Evolutionary conservation across 768 basidiomycete species (phyloP).

Genomic region (Tylopilus sp.): DNA sequence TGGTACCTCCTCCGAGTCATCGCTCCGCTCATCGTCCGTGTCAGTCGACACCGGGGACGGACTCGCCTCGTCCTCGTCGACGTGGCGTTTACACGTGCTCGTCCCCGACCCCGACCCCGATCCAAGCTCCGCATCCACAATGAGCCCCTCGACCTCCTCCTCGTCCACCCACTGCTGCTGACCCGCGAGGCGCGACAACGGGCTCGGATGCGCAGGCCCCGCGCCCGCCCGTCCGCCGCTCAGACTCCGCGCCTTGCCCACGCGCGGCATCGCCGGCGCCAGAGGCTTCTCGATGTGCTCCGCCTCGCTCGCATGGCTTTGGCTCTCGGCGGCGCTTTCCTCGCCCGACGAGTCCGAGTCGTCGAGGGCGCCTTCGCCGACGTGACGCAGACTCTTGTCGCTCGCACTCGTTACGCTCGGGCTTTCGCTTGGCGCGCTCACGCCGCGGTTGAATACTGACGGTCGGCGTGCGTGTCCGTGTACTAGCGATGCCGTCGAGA

Average conservation of each 20-base stretch:
- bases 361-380: conserved; percentile 75
- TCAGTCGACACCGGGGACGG: conserved; percentile 62
- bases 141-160: conserved; percentile 32
- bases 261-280: not conserved
- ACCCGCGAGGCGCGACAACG: conserved; percentile 56
- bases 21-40: conserved; percentile 49
- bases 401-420: conserved; percentile 35
- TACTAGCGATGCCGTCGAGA: conserved; percentile 34
- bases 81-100: conserved; percentile 12
- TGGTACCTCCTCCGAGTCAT: conserved; percentile 18
- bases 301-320: conserved; percentile 25
- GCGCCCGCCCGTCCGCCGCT: conserved; percentile 19
- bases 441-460: conserved; percentile 42
- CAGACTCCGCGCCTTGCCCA: conserved; percentile 38
- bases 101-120: not conserved
- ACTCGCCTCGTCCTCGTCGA: conserved; percentile 51
- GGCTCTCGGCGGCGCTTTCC: conserved; percentile 17
- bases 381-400: conserved; percentile 53
- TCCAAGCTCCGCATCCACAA: not conserved
- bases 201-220: conserved; percentile 53
- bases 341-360: conserved; percentile 65
- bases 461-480: conserved; percentile 32
- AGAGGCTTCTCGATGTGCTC: conserved; percentile 33
- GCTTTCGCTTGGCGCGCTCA: conserved; percentile 32
- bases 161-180: conserved; percentile 54